A percentile compares a stretch with the other conserved stretches of the same genome.
Conservation (phyloP, 75 land plant genomes). For the Pinus tabuliformis region DNA sequence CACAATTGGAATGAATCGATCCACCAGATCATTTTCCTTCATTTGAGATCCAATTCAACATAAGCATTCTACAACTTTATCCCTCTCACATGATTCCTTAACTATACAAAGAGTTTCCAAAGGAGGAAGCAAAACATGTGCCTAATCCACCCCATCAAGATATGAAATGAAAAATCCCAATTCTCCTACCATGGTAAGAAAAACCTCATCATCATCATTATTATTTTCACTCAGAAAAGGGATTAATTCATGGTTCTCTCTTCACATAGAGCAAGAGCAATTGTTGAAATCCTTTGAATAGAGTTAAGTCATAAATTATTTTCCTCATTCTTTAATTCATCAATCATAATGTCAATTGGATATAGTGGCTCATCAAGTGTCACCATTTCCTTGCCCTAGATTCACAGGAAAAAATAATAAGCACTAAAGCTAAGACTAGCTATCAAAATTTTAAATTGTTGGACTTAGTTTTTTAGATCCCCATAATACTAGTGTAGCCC, state of each 20-base stretch:
- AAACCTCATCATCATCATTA: slow-evolving; percentile 95
- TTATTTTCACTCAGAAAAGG: slow-evolving; percentile 94
- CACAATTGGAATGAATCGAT: slow-evolving; percentile 86
- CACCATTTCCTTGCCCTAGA: slow-evolving; percentile 28
- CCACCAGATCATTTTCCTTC: slow-evolving; percentile 84
- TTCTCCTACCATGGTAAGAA: slow-evolving; percentile 96
- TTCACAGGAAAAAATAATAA: neutral
- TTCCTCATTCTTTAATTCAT: slow-evolving; percentile 93
- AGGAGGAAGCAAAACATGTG: slow-evolving; percentile 91
- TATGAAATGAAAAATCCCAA: slow-evolving; percentile 92
- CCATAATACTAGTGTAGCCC: too few relatives aligned
- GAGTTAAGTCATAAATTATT: slow-evolving; percentile 93
- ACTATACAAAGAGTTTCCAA: slow-evolving; percentile 92
- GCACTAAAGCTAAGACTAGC: too few relatives aligned
- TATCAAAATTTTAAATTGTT: too few relatives aligned
- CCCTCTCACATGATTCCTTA: slow-evolving; percentile 94
- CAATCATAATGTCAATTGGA: slow-evolving; percentile 91
- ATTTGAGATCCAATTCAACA: slow-evolving; percentile 90
- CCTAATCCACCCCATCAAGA: slow-evolving; percentile 91
- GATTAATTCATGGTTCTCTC: slow-evolving; percentile 88
- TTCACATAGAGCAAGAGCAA: slow-evolving; percentile 92
- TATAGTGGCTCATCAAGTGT: slow-evolving; percentile 75
- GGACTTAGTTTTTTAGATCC: too few relatives aligned
- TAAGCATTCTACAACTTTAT: slow-evolving; percentile 91
- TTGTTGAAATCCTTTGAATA: slow-evolving; percentile 86